Base-by-base conservation (phyloP, 257 asterid species). In the Ilex asprella region DNA sequence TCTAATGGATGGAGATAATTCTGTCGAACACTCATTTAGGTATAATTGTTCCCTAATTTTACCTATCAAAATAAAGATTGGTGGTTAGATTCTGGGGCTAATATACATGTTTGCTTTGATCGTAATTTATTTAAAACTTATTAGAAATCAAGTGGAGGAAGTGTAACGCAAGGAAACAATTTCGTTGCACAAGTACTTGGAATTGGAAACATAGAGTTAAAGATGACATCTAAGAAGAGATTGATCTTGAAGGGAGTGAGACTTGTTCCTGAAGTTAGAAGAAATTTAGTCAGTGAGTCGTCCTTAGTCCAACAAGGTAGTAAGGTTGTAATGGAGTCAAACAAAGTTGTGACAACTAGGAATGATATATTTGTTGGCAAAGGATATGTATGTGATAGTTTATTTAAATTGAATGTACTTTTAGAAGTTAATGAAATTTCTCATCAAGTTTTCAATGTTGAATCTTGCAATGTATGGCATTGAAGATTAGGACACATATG, bases 61-160 rank as follows among this genome's bases (percentile, higher is more conserved):
- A 60, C 64, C 10, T 44, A 60, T 60, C 2, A 29, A 12, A 44
- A 60, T 44, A 49, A 61, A 14, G 47, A 49, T 27, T 61, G 66
- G 44, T 47, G 31, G 57, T 50, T 61, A 61, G 67, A 61, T 8
- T 27, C 29, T 6, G 14, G 41, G 14, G 56, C 65, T 43, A 61
- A 51, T 62, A 13, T 62, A 49, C 50, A 50, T 32, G 56, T 60
- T 29, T 31, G 2, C 49, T 49, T 62, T 50, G 49, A 49, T 3
- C 51, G 52, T 49, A 10, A 8, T 0, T 43, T 16, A 2, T 61
- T 61, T 46, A 44, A 61, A 30, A 21, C 14, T 15, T 44, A 27
- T 30, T 12, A 53, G 41, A 21, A 54, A 12, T 4, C 52, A 21
- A 52, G 5, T 31, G 51, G 16, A 63, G 51, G 39, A 63, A 32